Conservation (phyloP, 441 rosid genomes). For the Mallotus japonicus region DNA sequence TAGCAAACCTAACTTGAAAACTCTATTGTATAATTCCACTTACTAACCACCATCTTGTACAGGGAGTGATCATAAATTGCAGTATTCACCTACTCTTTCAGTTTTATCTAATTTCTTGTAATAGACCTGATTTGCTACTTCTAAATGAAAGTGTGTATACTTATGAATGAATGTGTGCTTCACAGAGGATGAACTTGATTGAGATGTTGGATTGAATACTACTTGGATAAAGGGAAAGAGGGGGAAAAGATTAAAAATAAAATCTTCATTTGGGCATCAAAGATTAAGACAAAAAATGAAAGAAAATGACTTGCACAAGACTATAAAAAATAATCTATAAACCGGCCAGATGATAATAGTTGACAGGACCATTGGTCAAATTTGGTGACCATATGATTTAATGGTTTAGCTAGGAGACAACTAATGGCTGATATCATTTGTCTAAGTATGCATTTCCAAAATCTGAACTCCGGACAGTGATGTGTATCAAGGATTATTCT, state of each 20-base stretch:
- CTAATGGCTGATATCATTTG: not conserved
- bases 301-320: not conserved
- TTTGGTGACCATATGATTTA: not conserved
- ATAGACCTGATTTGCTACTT: not conserved
- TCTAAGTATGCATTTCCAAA: not conserved
- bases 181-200: too few species aligned
- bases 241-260: not conserved
- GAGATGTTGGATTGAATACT: too few species aligned
- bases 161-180: not conserved
- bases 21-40: not conserved
- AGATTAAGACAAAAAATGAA: not conserved
- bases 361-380: not conserved
- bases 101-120: not conserved
- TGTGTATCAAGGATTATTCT: not conserved
- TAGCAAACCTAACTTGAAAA: not conserved
- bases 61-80: not conserved
- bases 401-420: conserved; percentile 3
- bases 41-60: conserved; percentile 14
- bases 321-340: not conserved
- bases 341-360: not conserved
- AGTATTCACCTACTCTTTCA: not conserved
- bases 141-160: not conserved
- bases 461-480: not conserved
- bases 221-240: not conserved
- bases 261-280: not conserved